Evolutionary conservation across 495 filamentous ascomycete genomes (phyloP).

Genomic region (Penicilliopsis zonata): DNA sequence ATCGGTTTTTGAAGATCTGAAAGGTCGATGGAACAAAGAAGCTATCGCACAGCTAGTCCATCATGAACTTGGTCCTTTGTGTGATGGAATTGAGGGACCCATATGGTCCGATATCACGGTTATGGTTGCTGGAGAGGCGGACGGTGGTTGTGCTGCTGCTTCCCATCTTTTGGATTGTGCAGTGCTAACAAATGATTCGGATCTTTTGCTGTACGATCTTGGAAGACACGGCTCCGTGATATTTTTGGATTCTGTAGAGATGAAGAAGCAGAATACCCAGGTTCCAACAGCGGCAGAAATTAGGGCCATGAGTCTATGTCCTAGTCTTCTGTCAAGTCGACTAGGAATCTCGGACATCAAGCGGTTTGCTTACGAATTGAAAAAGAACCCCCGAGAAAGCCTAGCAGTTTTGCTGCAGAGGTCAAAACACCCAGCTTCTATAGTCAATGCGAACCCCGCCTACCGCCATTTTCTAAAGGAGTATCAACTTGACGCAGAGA

Average conservation of each 20-base stretch:
- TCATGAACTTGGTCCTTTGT: conserved; percentile 1
- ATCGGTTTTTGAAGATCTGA: conserved; percentile 51
- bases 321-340: conserved; percentile 19
- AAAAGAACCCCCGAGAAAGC: conserved; percentile 8
- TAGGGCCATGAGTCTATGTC: conserved; percentile 23
- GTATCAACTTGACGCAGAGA: conserved; percentile 17
- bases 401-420: conserved; percentile 21
- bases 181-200: conserved; percentile 60
- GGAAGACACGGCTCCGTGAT: conserved; percentile 43
- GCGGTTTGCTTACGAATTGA: conserved; percentile 25
- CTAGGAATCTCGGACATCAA: conserved; percentile 23
- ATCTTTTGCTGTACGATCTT: conserved; percentile 58
- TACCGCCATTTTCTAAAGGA: conserved; percentile 32
- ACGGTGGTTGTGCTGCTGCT: conserved; percentile 50
- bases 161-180: conserved; percentile 36
- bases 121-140: conserved; percentile 61
- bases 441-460: conserved; percentile 5
- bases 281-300: conserved; percentile 13
- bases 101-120: conserved; percentile 37
- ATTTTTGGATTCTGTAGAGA: conserved; percentile 41
- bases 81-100: conserved; percentile 6
- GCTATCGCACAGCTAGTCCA: conserved; percentile 9
- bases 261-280: conserved; percentile 6
- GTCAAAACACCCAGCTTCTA: conserved; percentile 8
- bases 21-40: conserved; percentile 17